These are phyloP conservation scores for Tetracladium marchalianum DNA, from an alignment of 495 filamentous ascomycete species.

Conservation along the genomic window DNA sequence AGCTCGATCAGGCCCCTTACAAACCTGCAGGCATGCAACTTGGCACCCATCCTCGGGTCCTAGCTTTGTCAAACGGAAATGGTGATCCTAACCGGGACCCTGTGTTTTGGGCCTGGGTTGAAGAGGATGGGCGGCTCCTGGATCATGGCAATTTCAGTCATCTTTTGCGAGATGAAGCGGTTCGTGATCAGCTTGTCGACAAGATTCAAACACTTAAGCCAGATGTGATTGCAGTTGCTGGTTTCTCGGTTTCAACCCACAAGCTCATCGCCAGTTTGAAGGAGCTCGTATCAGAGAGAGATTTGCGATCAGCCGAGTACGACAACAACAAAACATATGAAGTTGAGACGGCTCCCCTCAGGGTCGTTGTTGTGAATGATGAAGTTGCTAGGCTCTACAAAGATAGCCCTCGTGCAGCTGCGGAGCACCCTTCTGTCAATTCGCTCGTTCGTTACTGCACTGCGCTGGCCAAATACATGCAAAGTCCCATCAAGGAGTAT, in stretches of 20 bases:
- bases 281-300: constrained; percentile 61
- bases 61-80: constrained; percentile 75
- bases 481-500: constrained; percentile 92
- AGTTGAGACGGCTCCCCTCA: constrained; percentile 62
- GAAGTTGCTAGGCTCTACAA: constrained; percentile 93
- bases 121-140: constrained; percentile 81
- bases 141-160: constrained; percentile 82
- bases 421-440: constrained; percentile 69
- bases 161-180: constrained; percentile 61
- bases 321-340: constrained; percentile 51
- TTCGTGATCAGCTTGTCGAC: constrained; percentile 56
- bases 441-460: constrained; percentile 81
- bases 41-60: constrained; percentile 78
- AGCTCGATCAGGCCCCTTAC: constrained; percentile 90
- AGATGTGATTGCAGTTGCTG: constrained; percentile 82
- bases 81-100: constrained; percentile 66
- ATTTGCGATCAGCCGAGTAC: constrained; percentile 63
- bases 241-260: constrained; percentile 83
- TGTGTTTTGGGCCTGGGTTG: constrained; percentile 83
- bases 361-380: constrained; percentile 88
- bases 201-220: constrained; percentile 67
- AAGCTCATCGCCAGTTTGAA: constrained; percentile 71
- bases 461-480: constrained; percentile 78
- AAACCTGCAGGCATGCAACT: constrained; percentile 90
- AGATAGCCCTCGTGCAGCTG: constrained; percentile 69